Evolutionary conservation across 495 filamentous ascomycete genomes (phyloP).

Genomic region (Talaromyces liani): DNA sequence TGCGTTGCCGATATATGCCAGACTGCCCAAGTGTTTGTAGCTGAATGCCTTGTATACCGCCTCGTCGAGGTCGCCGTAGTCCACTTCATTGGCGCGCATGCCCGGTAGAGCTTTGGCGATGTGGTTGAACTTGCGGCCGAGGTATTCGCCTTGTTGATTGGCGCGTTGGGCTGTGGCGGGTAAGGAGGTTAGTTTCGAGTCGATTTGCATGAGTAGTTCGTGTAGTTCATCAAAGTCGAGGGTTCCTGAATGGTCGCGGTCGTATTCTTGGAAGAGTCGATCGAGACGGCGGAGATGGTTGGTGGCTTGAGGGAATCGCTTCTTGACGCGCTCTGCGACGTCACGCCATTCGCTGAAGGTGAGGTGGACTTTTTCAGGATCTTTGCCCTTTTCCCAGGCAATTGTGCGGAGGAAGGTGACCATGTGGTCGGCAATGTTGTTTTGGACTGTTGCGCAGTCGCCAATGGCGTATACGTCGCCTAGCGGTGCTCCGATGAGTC

Average conservation of each 20-base stretch:
- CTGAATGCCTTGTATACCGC: conserved; percentile 93
- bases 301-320: conserved; percentile 87
- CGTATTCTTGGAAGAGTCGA: conserved; percentile 82
- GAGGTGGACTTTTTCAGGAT: conserved; percentile 76
- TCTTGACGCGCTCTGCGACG: conserved; percentile 74
- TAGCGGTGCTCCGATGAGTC: conserved; percentile 81
- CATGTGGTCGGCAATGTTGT: conserved; percentile 85
- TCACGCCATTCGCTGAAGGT: conserved; percentile 81
- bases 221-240: conserved; percentile 88
- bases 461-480: conserved; percentile 97
- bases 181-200: conserved; percentile 79
- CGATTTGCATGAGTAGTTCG: conserved; percentile 83
- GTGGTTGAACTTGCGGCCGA: conserved; percentile 91
- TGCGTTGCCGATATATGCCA: conserved; percentile 95
- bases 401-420: conserved; percentile 80
- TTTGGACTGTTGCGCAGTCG: conserved; percentile 95
- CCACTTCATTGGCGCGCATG: conserved; percentile 67
- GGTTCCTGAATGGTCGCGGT: conserved; percentile 85
- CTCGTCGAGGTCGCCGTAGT: conserved; percentile 86
- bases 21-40: conserved; percentile 83
- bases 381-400: conserved; percentile 84
- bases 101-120: conserved; percentile 74
- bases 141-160: conserved; percentile 92
- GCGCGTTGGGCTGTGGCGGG: conserved; percentile 93
- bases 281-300: conserved; percentile 85